Evolutionary conservation across 805 yeast genomes (phyloP).

Genomic region (Wickerhamiella vanderwaltii): DNA sequence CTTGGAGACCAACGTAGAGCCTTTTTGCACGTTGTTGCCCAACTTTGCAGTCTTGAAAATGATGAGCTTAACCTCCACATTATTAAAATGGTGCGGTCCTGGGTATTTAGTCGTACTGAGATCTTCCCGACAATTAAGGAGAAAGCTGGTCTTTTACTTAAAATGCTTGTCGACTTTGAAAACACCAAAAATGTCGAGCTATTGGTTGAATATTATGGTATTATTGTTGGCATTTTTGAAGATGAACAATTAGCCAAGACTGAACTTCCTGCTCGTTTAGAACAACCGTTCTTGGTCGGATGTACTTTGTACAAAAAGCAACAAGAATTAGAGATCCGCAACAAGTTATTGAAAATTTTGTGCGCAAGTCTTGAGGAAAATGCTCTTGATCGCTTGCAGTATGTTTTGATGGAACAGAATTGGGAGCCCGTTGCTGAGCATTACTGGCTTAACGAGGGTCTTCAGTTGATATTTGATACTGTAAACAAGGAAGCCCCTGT

Average conservation of each 20-base stretch:
- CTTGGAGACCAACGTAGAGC: conserved; percentile 89
- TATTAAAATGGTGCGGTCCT: conserved; percentile 62
- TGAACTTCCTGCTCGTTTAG: conserved; percentile 88
- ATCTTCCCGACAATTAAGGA: conserved; percentile 91
- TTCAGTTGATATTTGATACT: conserved; percentile 73
- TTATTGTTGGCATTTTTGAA: conserved; percentile 77
- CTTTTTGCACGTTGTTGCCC: conserved; percentile 74
- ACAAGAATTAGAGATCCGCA: conserved; percentile 60
- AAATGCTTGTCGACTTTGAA: conserved; percentile 80
- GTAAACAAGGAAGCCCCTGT: conserved; percentile 36
- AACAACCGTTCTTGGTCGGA: conserved; percentile 91
- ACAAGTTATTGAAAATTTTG: conserved; percentile 65
- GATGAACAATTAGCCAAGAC: conserved; percentile 66
- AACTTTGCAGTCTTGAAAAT: conserved; percentile 77
- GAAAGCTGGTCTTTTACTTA: conserved; percentile 83
- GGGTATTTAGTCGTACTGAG: conserved; percentile 80
- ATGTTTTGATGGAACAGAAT: conserved; percentile 86
- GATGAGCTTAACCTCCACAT: conserved; percentile 61
- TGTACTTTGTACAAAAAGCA: conserved; percentile 42
- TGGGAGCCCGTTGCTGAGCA: conserved; percentile 94
- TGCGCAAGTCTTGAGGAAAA: conserved; percentile 68
- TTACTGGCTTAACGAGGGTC: conserved; percentile 89
- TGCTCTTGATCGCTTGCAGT: conserved; percentile 64
- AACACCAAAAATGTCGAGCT: conserved; percentile 62
- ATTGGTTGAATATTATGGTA: conserved; percentile 69